Percentiles rank a stretch among this genome's conserved stretches.
These are phyloP conservation scores for Penicillium tannophilum DNA, from an alignment of 495 filamentous ascomycete species.

Conservation along the genomic window DNA sequence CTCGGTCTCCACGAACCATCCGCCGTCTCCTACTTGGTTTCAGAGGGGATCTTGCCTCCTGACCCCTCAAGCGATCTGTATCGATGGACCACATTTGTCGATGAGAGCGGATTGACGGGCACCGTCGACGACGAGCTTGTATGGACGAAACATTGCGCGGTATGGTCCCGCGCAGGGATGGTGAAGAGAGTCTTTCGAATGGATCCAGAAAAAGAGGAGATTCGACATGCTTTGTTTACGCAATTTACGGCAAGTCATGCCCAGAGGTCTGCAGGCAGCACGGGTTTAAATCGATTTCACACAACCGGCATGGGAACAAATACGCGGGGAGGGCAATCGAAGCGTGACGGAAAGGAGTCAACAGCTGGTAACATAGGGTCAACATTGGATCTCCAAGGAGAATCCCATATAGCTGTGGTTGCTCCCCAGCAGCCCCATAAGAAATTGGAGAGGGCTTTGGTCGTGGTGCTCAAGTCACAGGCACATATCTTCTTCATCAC, in stretches of 20 bases:
- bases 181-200: slow-evolving; percentile 87
- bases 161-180: slow-evolving; percentile 87
- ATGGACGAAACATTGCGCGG: slow-evolving; percentile 76
- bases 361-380: slow-evolving; percentile 18
- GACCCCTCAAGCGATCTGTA: slow-evolving; percentile 70
- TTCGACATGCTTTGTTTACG: slow-evolving; percentile 82
- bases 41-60: slow-evolving; percentile 73
- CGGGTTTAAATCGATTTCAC: slow-evolving; percentile 4
- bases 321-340: slow-evolving; percentile 19
- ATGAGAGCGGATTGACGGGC: slow-evolving; percentile 42
- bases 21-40: slow-evolving; percentile 78
- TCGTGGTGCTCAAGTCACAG: slow-evolving; percentile 90
- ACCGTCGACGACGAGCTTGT: slow-evolving; percentile 80
- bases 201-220: slow-evolving; percentile 80
- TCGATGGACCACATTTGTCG: slow-evolving; percentile 63
- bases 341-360: slow-evolving; percentile 19
- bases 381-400: slow-evolving; percentile 28
- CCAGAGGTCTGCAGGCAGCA: slow-evolving; percentile 20
- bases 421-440: slow-evolving; percentile 20
- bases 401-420: slow-evolving; percentile 21
- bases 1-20: slow-evolving; percentile 86
- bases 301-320: slow-evolving; percentile 12
- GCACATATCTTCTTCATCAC: slow-evolving; percentile 92
- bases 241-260: slow-evolving; percentile 63
- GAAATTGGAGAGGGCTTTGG: slow-evolving; percentile 64